phyloP scores from a whole-genome alignment of 2,329 filamentous ascomycete species.

The Cadophora sp. region DNA sequence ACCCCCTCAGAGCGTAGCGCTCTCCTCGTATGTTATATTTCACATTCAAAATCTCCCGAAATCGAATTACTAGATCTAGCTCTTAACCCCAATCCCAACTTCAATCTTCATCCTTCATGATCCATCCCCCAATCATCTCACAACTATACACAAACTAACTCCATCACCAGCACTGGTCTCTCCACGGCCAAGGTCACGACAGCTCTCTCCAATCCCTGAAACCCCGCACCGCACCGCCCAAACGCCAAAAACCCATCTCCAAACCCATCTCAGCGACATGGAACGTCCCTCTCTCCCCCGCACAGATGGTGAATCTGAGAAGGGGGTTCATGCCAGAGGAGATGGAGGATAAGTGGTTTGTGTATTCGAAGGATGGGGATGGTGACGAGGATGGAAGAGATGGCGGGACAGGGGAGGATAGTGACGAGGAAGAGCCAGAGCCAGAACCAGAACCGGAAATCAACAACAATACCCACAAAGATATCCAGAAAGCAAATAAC shows the following conservation, averaged over 20 bases:
- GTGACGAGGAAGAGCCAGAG: neutral
- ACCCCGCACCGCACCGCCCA: neutral
- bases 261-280: constrained; percentile 8
- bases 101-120: neutral
- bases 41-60: neutral
- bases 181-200: constrained; percentile 7
- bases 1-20: neutral
- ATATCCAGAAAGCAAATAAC: neutral
- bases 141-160: neutral
- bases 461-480: no score
- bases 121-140: no score
- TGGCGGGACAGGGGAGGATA: neutral
- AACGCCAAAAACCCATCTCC: neutral
- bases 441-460: neutral
- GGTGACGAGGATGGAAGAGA: neutral
- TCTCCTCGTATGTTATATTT: neutral
- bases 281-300: constrained; percentile 12
- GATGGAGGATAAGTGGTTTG: constrained; percentile 32
- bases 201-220: neutral
- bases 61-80: neutral
- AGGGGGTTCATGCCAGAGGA: constrained; percentile 16
- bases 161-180: constrained; percentile 5
- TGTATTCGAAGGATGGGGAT: constrained; percentile 12
- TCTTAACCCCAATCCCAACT: neutral
- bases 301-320: neutral